phyloP scores from a whole-genome alignment of 2,329 filamentous ascomycete species.

The Hypoxylon sp. region DNA sequence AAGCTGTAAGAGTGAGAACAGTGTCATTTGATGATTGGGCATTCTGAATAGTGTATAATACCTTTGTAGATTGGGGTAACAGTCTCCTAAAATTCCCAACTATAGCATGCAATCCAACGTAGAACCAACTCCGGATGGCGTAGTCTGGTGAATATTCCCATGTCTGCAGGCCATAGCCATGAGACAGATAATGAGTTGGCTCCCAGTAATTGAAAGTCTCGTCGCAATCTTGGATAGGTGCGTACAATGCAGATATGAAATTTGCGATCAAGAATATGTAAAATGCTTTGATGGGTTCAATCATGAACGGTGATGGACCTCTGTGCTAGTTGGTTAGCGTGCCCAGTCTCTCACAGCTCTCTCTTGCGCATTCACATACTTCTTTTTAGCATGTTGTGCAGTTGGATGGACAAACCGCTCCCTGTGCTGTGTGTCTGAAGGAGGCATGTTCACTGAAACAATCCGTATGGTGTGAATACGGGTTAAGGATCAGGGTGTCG shows the following conservation, averaged over 20 bases:
- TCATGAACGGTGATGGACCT: conserved; percentile 69
- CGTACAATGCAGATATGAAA: conserved; percentile 81
- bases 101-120: conserved; percentile 83
- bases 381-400: conserved; percentile 54
- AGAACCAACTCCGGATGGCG: conserved; percentile 95
- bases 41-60: conserved; percentile 52
- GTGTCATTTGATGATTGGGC: conserved; percentile 14
- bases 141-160: conserved; percentile 99
- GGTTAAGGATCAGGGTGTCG: neutral
- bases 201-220: conserved; percentile 99
- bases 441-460: conserved; percentile 44
- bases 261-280: conserved; percentile 84
- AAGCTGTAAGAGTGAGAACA: conserved; percentile 57
- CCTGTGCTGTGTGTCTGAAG: conserved; percentile 34
- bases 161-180: conserved; percentile 94
- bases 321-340: conserved; percentile 52
- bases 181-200: conserved; percentile 91
- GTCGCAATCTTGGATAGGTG: conserved; percentile 97
- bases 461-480: neutral
- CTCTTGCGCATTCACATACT: conserved; percentile 45
- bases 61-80: conserved; percentile 73
- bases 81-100: conserved; percentile 77
- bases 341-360: neutral
- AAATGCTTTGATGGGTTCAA: conserved; percentile 83
- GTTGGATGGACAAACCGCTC: conserved; percentile 50